Conservation (phyloP, 805 yeast species). For the Saccharomycopsis vini region DNA sequence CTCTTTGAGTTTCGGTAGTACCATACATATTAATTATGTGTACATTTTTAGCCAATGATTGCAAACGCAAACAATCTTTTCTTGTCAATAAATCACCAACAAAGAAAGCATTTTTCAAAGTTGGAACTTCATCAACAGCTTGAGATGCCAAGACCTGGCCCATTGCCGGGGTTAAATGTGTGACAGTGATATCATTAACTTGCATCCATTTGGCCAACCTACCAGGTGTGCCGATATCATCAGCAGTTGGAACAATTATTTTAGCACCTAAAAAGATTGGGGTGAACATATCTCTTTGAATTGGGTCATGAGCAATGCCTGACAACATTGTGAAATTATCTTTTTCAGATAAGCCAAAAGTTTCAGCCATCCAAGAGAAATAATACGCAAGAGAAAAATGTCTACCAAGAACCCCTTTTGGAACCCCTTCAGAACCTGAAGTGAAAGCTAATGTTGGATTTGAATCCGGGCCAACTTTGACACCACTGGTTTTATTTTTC, state of each 20-base stretch:
- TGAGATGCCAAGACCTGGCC: conserved; percentile 95
- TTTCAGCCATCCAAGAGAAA: conserved; percentile 96
- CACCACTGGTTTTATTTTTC: conserved; percentile 64
- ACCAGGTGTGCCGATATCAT: conserved; percentile 98
- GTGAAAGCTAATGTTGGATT: conserved; percentile 96
- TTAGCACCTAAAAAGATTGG: conserved; percentile 95
- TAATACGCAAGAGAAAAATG: conserved; percentile 95
- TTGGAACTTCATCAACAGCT: conserved; percentile 78
- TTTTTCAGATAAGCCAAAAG: conserved; percentile 63
- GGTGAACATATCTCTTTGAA: conserved; percentile 98
- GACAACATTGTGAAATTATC: conserved; percentile 96
- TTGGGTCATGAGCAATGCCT: conserved; percentile 99
- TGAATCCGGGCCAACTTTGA: conserved; percentile 92
- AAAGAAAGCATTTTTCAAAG: conserved; percentile 90
- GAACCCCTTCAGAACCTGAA: conserved; percentile 96
- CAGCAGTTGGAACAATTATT: conserved; percentile 86
- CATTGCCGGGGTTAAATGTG: conserved; percentile 99
- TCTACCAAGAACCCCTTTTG: conserved; percentile 97
- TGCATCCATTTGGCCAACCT: conserved; percentile 97
- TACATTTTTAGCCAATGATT: conserved; percentile 84
- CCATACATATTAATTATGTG: conserved; percentile 96
- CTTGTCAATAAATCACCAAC: conserved; percentile 97
- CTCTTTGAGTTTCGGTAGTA: conserved; percentile 97
- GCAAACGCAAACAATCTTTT: conserved; percentile 91
- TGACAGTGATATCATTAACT: conserved; percentile 81